Evolutionary conservation across 371 early-diverging fungal species (phyloP), one percentile per base, ranked within the genome.

Genomic region (Capillidium heterosporum): DNA sequence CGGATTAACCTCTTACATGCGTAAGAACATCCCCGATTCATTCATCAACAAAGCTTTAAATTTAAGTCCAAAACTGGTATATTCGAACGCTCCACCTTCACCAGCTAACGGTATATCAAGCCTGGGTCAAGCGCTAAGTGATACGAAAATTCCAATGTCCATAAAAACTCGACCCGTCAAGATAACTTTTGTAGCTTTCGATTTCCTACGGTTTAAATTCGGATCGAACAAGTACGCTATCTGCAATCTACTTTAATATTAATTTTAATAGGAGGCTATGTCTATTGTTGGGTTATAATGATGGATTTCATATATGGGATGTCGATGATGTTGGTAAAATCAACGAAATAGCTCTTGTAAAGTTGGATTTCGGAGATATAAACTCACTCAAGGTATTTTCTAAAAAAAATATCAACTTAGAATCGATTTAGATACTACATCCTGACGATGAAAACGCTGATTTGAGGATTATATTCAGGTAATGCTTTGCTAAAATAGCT

Each of bases 251-350:
- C 7, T 23, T 8, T 11, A 52, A 21, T 52, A 28, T 26, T 50
- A 32, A 28, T 23, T 44, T 58, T 40, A 28, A 23, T 27, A 13
- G 11, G 58, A 74, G 73, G 57, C 64, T 67, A 24, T 76, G 78
- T 54, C 61, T 89, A 28, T 58, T 84, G 27, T 64, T 89, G 29
- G 89, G 87, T 5, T 89, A 89, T 65, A 63, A 64, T 4, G 76
- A 78, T 58, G 89, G 89, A 1, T 82, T 89, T 62, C 89, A 89
- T 58, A 68, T 89, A 11, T 89, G 89, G 89, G 72, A 83, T 57
- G 69, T 85, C 11, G 70, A 78, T 3, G 73, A 81, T 55, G 70
- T 74, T 8, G 80, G 82, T 59, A 78, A 81, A 60, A 75, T 82
- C 29, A 77, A 73, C 53, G 89, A 88, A 65, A 63, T 85, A 15